A percentile compares a stretch with the other conserved stretches of the same genome.
Evolutionary conservation across 2,329 filamentous ascomycete species (phyloP).

Genomic region (Mycosphaerella arachidis): DNA sequence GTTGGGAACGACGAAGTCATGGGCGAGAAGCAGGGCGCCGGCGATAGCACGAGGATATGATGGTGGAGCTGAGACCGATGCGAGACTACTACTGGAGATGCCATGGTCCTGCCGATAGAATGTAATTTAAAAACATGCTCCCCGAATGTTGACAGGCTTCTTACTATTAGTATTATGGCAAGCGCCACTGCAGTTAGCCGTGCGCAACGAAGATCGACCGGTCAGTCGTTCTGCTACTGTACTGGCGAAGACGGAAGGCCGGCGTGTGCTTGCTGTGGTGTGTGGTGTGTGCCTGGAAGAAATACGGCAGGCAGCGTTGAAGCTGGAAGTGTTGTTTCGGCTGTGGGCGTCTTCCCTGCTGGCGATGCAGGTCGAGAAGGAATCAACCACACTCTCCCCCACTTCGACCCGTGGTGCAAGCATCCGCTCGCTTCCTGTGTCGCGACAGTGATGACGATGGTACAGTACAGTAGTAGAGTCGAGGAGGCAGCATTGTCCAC

Average conservation of each 20-base stretch:
- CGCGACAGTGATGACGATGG: too few species aligned
- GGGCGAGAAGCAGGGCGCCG: background rate
- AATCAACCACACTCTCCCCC: too few species aligned
- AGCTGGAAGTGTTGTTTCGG: background rate
- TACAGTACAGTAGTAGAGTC: too few species aligned
- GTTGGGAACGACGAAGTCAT: background rate
- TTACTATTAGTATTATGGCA: too few species aligned
- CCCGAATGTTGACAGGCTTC: background rate
- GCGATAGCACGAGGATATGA: conserved; percentile 1
- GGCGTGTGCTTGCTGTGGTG: background rate
- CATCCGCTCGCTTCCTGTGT: too few species aligned
- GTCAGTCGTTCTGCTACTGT: background rate
- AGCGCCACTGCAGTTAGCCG: background rate
- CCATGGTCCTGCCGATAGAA: background rate
- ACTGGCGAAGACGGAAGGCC: background rate
- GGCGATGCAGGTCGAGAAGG: background rate
- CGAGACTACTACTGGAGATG: background rate
- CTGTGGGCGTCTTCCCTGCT: background rate
- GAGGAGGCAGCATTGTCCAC: too few species aligned
- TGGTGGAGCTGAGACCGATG: background rate
- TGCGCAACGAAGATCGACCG: background rate
- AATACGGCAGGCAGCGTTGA: background rate
- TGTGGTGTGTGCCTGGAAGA: background rate
- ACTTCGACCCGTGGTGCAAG: too few species aligned
- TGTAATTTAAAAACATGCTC: background rate